Base-by-base conservation (phyloP, 768 basidiomycete species). In the Lactarius quietus region DNA sequence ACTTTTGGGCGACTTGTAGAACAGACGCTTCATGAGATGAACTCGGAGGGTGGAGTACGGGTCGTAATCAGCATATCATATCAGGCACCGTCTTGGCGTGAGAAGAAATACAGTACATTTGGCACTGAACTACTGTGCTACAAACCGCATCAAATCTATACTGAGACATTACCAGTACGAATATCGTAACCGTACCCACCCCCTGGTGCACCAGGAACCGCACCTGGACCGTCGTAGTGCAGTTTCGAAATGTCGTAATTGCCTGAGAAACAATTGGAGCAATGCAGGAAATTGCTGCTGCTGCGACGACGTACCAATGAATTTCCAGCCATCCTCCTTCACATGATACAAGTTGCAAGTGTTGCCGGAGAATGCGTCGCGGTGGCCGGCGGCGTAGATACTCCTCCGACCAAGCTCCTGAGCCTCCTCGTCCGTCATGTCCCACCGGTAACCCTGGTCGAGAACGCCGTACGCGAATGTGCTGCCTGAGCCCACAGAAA, bases 381-480 rank as follows among this genome's bases (percentile, higher is more conserved):
- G 89, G 76, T 98, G 97, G 67, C 93, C 93, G 59, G 97, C 97
- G 51, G 96, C 96, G 71, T 95, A 93, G 74, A 99, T 98, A 69
- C 93, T 94, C 70, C 95, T 80, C 74, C 95, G 79, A 20, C 90
- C 97, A 29, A 98, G 86, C 72, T 98, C 97, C 74, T 93, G 90
- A 2, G 97, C 97, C 67, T 97, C 96, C 66, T 88, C 94, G 64
- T 92, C 93, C 26, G 88, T 85, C 65, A 99, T 78, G 73, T 98
- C 95, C 92, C 92, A 98, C 65, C 80, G 85, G 75, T 95, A 95
- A 15, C 90, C 95, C 77, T 97, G 95, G 76, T 98, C 97, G 56
- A 97, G 83, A 2, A 98, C 93, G 82, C 97, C 96, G 73, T 98
- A 98, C n/a, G 97, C 97, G 71, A 95, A 97, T 8, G 97, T 98